phyloP scores from a whole-genome alignment of 2,329 filamentous ascomycete species.

The Neofusicoccum kwambonambiense region DNA sequence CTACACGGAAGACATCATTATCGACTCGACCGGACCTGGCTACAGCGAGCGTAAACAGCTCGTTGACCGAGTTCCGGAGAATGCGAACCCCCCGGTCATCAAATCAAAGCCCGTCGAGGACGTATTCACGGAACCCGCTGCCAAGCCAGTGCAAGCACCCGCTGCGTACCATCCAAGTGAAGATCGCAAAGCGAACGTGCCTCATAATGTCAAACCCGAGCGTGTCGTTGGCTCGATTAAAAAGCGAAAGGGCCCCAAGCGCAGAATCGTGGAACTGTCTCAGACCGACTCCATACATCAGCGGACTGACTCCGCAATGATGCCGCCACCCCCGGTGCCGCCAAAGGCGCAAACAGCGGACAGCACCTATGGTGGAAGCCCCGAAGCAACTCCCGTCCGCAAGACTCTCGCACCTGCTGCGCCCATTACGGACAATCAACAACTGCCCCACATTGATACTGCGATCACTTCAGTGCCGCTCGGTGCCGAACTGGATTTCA shows the following conservation, averaged over 20 bases:
- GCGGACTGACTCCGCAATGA: slow-evolving; percentile 16
- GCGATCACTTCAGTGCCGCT: slow-evolving; percentile 28
- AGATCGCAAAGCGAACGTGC: background rate
- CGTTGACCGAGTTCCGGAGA: slow-evolving; percentile 75
- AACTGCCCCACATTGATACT: slow-evolving; percentile 21
- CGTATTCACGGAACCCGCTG: slow-evolving; percentile 21
- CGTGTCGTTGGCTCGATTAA: slow-evolving; percentile 15
- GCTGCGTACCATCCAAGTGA: background rate
- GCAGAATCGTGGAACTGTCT: slow-evolving; percentile 59
- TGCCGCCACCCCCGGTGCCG: slow-evolving; percentile 3
- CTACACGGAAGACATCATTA: slow-evolving; percentile 84
- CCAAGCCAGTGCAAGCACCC: background rate
- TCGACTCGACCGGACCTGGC: slow-evolving; percentile 80
- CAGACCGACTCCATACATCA: slow-evolving; percentile 35
- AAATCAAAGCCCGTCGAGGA: slow-evolving; percentile 65
- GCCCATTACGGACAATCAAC: slow-evolving; percentile 1
- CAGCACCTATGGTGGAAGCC: slow-evolving; percentile 26
- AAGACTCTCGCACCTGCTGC: slow-evolving; percentile 9
- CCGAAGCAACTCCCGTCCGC: slow-evolving; percentile 27
- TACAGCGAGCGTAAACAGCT: slow-evolving; percentile 83
- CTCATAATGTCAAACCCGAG: background rate
- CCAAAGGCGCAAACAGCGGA: slow-evolving; percentile 6
- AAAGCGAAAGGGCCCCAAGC: slow-evolving; percentile 52
- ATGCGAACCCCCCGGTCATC: slow-evolving; percentile 73
- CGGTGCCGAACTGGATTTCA: slow-evolving; percentile 11